phyloP scores from a whole-genome alignment of 305 asterid species.

The Fraxinus ornus region DNA sequence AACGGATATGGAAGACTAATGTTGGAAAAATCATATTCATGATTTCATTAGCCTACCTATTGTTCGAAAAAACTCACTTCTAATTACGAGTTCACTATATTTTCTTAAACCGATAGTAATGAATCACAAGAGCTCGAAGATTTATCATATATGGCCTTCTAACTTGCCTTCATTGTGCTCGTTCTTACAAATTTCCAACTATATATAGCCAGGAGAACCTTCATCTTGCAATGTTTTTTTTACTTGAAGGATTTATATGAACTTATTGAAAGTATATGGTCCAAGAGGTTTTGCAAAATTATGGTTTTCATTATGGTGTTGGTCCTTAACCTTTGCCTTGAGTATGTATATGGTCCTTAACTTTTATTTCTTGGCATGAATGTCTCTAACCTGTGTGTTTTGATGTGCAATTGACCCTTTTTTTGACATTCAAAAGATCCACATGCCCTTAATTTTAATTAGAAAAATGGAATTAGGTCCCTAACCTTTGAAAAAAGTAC shows the following conservation, averaged over 20 bases:
- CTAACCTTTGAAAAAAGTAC: not conserved
- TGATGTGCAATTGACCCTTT: not conserved
- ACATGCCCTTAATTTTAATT: not conserved
- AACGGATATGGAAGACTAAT: not conserved
- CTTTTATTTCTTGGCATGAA: not conserved
- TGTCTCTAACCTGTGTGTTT: not conserved
- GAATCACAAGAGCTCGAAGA: conserved; percentile 30
- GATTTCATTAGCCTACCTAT: conserved; percentile 26
- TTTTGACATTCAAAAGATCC: not conserved
- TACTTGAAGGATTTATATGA: not conserved
- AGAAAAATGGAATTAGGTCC: not conserved
- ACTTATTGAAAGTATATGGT: not conserved
- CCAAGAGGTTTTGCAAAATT: not conserved
- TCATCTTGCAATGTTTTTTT: not conserved
- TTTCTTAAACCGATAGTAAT: conserved; percentile 20
- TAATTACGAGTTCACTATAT: conserved; percentile 30
- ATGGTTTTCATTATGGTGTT: not conserved
- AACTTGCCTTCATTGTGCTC: conserved; percentile 28
- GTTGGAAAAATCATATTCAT: conserved; percentile 21
- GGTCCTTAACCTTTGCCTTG: not conserved
- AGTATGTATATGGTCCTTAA: not conserved
- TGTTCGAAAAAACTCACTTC: conserved; percentile 25
- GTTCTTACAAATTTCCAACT: conserved; percentile 3
- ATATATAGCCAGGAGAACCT: not conserved
- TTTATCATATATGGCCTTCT: conserved; percentile 22